phyloP scores from a whole-genome alignment of 108 stramenopile genomes.

The Cylindrotheca fusiformis region DNA sequence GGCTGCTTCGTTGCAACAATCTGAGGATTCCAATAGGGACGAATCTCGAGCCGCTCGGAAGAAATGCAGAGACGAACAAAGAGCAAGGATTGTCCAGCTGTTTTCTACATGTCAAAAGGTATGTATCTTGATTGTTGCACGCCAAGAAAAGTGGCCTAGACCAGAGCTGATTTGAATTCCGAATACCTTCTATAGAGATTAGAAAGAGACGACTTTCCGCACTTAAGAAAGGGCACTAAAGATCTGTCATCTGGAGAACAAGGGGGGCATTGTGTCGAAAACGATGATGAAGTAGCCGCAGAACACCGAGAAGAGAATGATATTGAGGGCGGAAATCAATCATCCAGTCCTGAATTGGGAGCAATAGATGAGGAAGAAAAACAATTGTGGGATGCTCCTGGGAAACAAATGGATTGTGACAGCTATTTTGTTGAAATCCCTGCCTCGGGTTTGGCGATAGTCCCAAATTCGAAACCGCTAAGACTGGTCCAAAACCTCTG shows the following conservation, averaged over 20 bases:
- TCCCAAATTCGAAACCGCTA: not conserved
- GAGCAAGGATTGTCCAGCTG: slow-evolving; percentile 43
- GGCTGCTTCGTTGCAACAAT: slow-evolving; percentile 25
- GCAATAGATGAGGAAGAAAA: too few relatives aligned
- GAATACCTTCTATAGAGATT: slow-evolving; percentile 2
- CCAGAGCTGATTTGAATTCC: not conserved
- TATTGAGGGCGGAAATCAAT: too few relatives aligned
- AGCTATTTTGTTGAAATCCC: slow-evolving; percentile 14
- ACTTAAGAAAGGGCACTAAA: slow-evolving; percentile 1
- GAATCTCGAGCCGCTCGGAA: slow-evolving; percentile 37
- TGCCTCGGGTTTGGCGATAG: slow-evolving; percentile 5
- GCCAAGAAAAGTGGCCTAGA: not conserved
- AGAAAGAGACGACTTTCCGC: slow-evolving; percentile 11
- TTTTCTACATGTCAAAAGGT: slow-evolving; percentile 41
- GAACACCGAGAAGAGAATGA: too few relatives aligned
- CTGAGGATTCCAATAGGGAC: slow-evolving; percentile 20
- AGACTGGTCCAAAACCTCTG: slow-evolving; percentile 49
- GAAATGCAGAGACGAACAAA: slow-evolving; percentile 42
- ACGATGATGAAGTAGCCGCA: too few relatives aligned
- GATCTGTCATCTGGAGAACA: not conserved
- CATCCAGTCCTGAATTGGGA: too few relatives aligned
- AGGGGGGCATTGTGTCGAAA: too few relatives aligned
- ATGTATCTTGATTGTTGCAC: slow-evolving; percentile 9
- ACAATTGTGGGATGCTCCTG: too few relatives aligned
- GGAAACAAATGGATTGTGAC: slow-evolving; percentile 6